Evolutionary conservation across 2,329 filamentous ascomycete genomes (phyloP), one percentile per base, ranked within the genome.

Genomic region (Exserohilum turcica): DNA sequence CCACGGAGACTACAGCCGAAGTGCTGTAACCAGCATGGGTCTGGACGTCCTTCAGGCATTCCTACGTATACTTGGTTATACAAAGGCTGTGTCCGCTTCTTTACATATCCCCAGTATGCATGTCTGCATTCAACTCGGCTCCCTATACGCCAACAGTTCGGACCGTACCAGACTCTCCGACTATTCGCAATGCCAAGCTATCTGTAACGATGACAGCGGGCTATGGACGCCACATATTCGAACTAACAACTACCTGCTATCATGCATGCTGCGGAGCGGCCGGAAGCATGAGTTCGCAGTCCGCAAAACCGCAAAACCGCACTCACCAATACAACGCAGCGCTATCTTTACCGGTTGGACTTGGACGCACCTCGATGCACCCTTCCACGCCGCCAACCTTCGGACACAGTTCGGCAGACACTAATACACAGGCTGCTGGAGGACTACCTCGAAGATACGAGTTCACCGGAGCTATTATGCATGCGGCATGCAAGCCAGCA

Each of bases 401-500:
- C 27, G 16, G 19, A 15, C 5, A 8, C 10, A 18, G 19, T 8
- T 6, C 15, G 24, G 15, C 58, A 52, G 61, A 63, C 60, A 19
- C 27, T 37, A 35, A 44, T 19, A 19, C 42, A 6, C 12, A 33
- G 56, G 53, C 54, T 24, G 35, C 18, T 10, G 13, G 44, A 38
- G 35, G 47, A 35, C 5, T 21, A 15, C n/a, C 43, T 27, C 27
- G 32, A 49, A 36, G 28, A 46, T 49, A 44, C 27, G 42, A 48
- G 27, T 27, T 56, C 55, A 65, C 63, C 63, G 63, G 61, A 63
- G 27, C 32, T 45, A 57, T 5, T 9, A 40, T 51, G 52, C 46
- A 59, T 55, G 35, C 36, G 35, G 28, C 21, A 48, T 56, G 50
- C 38, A 44, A 43, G 18, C 43, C 36, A 29, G 46, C 53, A 39